Base-by-base conservation (phyloP, 805 yeast species). In the Suhomyces pyralidae region DNA sequence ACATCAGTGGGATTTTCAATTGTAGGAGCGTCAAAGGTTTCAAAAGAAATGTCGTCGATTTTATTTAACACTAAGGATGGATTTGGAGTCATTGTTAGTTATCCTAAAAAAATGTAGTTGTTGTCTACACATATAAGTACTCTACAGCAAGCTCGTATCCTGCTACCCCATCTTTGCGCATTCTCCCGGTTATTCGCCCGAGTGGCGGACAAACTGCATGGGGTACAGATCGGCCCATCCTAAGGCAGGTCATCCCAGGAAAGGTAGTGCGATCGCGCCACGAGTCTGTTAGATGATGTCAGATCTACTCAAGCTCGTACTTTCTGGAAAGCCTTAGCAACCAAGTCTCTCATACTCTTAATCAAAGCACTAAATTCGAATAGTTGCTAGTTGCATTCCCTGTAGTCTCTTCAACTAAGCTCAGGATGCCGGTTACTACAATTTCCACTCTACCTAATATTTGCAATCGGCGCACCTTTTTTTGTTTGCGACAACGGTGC, bases 1-100 rank as follows among this genome's bases (percentile, higher is more conserved):
- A 90, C 96, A 53, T 81, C 85, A 58, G 82, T 82, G 38, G 87
- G 84, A 55, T 84, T 85, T 10, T 65, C 61, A 53, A 88, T 71
- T 56, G 70, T 69, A 6, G 96, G 96, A 26, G 84, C 75, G 2
- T 88, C 87, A 58, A 86, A 80, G 49, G 83, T 79, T 69, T 88
- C 93, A 55, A 83, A 79, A 32, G 74, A 72, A 59, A 90, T 86
- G 50, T 82, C 81, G 60, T 83, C 83, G 55, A 83, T 74, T 62
- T 81, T 79, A 61, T 82, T 79, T 45, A 90, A 74, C 8, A 90
- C 92, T 54, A 88, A 76, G 48, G 89, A 77, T 15, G 78, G 79
- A 58, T 77, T 77, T 38, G 65, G 22, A 26, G 46, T 28, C 46
- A 42, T 40, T 24, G 28, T 32, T 8, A 22, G 15, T 36, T 32